Base-by-base conservation (phyloP, 2,329 filamentous ascomycete species). In the Aphanocladium album region DNA sequence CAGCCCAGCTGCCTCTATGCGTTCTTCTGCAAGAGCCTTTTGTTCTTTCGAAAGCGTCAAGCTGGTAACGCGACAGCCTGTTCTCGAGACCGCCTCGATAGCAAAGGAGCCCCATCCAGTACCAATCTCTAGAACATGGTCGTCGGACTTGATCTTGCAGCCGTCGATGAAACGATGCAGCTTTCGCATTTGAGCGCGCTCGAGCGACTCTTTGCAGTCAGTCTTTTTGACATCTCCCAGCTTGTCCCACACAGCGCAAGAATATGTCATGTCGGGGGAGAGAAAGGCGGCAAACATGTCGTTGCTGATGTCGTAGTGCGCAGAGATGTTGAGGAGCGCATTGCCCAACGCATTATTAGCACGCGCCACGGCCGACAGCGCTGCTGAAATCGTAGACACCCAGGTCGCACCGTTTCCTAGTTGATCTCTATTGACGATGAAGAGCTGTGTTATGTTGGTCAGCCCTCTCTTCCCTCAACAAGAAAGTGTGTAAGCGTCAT, bases 101-200 rank as follows among this genome's bases (percentile, higher is more conserved):
- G 88, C 88, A 66, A 91, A 87, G 39, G 84, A 87, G 1, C 89
- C 89, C 89, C 88, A 91, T 14, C 89, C 88, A 2, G 87, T 90
- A 2, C 89, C 89, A 58, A 91, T 90, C 66, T 91, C 89, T 17
- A 91, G 74, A 1, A 91, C 83, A 67, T 90, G 88, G 63, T 91
- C 88, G 1, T 79, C 80, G 0, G 79, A 61, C 63, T 88, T 85
- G 64, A 91, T 84, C 52, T 76, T 81, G 16, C 86, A 84, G 30
- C 85, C 86, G 53, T 84, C 77, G 53, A 91, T 85, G 69, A 90
- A 88, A 8, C 83, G 80, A 62, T 81, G 74, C 16, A 91, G 74
- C 70, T 91, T 91, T 17, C 83, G 83, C 69, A 83, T 80, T 70
- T 91, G 88, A 1, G 89, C 88, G 21, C 81, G 75, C 68, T 89